A percentile compares a stretch with the other conserved stretches of the same genome.
Conservation (phyloP, 2,329 filamentous ascomycete species). For the Fusarium brevicatenulatum region DNA sequence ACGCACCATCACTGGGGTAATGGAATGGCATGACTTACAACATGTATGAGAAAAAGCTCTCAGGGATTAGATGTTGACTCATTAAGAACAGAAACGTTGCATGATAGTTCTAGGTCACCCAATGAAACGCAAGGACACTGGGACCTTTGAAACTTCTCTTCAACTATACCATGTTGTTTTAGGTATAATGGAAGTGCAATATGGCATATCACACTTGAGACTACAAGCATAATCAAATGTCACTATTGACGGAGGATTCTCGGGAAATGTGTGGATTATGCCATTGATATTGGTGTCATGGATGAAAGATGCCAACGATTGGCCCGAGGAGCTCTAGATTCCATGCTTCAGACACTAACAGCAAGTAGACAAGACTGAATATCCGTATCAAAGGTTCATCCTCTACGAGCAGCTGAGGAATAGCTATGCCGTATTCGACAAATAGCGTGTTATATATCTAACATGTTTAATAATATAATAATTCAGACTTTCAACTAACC, state of each 20-base stretch:
- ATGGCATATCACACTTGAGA: not conserved
- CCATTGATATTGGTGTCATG: not conserved
- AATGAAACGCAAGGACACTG: not conserved
- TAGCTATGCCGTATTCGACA: not conserved
- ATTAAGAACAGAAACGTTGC: not conserved
- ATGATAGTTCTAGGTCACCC: not conserved
- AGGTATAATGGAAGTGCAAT: not conserved
- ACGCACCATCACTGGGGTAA: slow-evolving; percentile 41
- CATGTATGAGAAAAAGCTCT: not conserved
- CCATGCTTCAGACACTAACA: not conserved
- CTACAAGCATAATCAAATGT: not conserved
- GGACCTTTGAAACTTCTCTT: slow-evolving; percentile 1
- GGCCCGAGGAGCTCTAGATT: not conserved
- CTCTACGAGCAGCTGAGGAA: not conserved
- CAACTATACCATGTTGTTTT: not conserved
- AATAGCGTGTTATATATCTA: not conserved
- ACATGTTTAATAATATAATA: not conserved
- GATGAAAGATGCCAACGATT: not conserved
- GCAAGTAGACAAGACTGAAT: not conserved
- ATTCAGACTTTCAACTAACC: not conserved
- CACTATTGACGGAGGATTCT: not conserved
- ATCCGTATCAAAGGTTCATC: too few species aligned
- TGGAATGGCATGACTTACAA: slow-evolving; percentile 28
- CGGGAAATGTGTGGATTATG: not conserved
- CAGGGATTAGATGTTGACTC: slow-evolving; percentile 12